A percentile compares a stretch with the other conserved stretches of the same genome.
Conservation (phyloP, 352 stramenopile species). For the Pythium vanterpoolii region DNA sequence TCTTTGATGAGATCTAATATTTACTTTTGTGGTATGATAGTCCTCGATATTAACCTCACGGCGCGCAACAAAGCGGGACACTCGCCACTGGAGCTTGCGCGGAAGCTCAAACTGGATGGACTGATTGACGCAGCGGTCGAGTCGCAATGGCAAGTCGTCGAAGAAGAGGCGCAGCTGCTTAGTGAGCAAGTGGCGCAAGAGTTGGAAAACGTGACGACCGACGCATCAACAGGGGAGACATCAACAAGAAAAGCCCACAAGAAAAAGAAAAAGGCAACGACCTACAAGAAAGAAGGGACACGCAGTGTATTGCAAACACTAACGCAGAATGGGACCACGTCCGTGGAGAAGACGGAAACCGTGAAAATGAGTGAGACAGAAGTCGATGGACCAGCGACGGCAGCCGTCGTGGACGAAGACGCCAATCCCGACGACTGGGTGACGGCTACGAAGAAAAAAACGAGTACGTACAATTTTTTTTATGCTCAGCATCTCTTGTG, state of each 20-base stretch:
- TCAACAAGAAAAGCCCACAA: constrained; percentile 31
- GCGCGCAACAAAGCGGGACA: constrained; percentile 33
- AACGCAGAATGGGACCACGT: neutral
- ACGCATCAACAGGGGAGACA: constrained; percentile 9
- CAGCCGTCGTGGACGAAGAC: neutral
- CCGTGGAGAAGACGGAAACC: neutral
- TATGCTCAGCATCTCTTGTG: neutral
- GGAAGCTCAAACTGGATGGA: constrained; percentile 12
- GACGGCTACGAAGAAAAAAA: constrained; percentile 26
- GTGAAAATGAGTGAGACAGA: neutral
- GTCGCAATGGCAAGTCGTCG: constrained; percentile 21
- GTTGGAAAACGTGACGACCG: constrained; percentile 7
- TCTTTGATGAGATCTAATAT: neutral
- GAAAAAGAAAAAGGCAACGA: constrained; percentile 35
- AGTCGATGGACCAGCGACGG: neutral
- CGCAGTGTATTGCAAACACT: neutral
- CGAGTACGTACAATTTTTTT: constrained; percentile 15
- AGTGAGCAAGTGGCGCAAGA: constrained; percentile 22
- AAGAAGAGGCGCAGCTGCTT: constrained; percentile 13
- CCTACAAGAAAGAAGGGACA: constrained; percentile 28
- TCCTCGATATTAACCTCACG: constrained; percentile 18
- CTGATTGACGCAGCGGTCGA: constrained; percentile 21
- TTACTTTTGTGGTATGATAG: constrained; percentile 1
- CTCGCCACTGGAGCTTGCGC: constrained; percentile 36
- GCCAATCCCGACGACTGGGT: constrained; percentile 20